A percentile compares a stretch with the other conserved stretches of the same genome.
These are phyloP conservation scores for Picea glauca DNA, from an alignment of 75 land plant genomes.

Conservation along the genomic window DNA sequence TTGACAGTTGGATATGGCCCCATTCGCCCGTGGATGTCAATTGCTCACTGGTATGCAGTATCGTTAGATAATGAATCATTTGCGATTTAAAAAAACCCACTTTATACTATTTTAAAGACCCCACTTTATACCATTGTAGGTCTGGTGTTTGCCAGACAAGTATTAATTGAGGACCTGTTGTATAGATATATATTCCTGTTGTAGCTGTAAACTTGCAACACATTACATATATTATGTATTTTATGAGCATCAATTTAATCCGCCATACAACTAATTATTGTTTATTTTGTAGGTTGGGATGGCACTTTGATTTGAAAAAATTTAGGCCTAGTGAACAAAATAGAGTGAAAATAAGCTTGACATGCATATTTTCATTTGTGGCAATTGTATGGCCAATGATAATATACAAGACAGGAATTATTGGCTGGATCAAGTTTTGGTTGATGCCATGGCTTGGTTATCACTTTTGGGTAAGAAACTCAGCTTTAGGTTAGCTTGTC, in stretches of 20 bases:
- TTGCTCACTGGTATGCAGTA: conserved; percentile 74
- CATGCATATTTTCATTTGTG: conserved; percentile 93
- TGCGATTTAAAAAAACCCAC: not conserved
- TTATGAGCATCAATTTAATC: not conserved
- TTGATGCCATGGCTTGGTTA: conserved; percentile 96
- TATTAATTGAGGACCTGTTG: not conserved
- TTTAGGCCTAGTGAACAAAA: conserved; percentile 71
- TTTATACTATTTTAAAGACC: not conserved
- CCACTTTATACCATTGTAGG: not conserved
- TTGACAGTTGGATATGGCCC: conserved; percentile 78
- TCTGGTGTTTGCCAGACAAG: not conserved
- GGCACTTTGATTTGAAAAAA: conserved; percentile 85
- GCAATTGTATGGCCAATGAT: conserved; percentile 94
- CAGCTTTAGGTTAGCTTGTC: not conserved
- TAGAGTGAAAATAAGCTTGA: conserved; percentile 89
- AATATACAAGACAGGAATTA: conserved; percentile 66
- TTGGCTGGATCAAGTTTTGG: conserved; percentile 95
- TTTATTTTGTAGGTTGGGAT: conserved; percentile 48
- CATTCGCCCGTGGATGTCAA: conserved; percentile 85
- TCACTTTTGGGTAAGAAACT: conserved; percentile 84
- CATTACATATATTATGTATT: not conserved
- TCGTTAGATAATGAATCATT: not conserved
- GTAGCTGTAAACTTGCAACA: not conserved
- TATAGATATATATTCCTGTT: not conserved
- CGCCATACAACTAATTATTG: not conserved